Percentiles rank a stretch among this genome's conserved stretches.
Conservation (phyloP, 495 filamentous ascomycete species). For the Melanomma pulvis-pyrius region DNA sequence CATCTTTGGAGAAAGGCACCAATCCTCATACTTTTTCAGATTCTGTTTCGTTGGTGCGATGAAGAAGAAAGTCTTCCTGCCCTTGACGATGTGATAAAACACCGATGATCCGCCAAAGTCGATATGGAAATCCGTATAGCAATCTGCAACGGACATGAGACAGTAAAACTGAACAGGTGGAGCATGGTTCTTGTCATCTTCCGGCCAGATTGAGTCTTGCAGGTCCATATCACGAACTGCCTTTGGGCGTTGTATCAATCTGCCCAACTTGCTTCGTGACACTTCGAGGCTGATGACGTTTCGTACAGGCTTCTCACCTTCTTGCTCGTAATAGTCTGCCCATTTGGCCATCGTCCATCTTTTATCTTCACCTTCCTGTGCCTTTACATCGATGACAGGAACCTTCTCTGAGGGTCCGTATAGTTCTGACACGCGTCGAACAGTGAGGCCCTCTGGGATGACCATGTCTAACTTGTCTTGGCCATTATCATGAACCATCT, state of each 20-base stretch:
- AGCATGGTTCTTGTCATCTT: constrained; percentile 61
- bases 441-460: constrained; percentile 68
- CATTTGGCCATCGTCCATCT: constrained; percentile 73
- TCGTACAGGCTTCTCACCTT: constrained; percentile 63
- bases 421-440: constrained; percentile 66
- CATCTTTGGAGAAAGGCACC: constrained; percentile 74
- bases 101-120: constrained; percentile 81
- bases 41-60: constrained; percentile 75
- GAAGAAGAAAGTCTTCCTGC: constrained; percentile 78
- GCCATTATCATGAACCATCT: constrained; percentile 59
- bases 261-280: constrained; percentile 66
- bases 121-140: constrained; percentile 80
- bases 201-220: constrained; percentile 72
- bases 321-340: constrained; percentile 75
- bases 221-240: constrained; percentile 73
- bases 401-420: constrained; percentile 68
- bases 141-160: constrained; percentile 78
- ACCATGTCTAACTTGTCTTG: constrained; percentile 76
- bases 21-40: constrained; percentile 76
- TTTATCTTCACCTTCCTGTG: constrained; percentile 69
- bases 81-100: constrained; percentile 76
- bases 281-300: constrained; percentile 81
- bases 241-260: constrained; percentile 67
- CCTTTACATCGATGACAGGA: constrained; percentile 77
- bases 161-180: constrained; percentile 73